These are phyloP conservation scores for Calonectria fujianensis DNA, from an alignment of 2,329 filamentous ascomycete genomes.

Conservation along the genomic window DNA sequence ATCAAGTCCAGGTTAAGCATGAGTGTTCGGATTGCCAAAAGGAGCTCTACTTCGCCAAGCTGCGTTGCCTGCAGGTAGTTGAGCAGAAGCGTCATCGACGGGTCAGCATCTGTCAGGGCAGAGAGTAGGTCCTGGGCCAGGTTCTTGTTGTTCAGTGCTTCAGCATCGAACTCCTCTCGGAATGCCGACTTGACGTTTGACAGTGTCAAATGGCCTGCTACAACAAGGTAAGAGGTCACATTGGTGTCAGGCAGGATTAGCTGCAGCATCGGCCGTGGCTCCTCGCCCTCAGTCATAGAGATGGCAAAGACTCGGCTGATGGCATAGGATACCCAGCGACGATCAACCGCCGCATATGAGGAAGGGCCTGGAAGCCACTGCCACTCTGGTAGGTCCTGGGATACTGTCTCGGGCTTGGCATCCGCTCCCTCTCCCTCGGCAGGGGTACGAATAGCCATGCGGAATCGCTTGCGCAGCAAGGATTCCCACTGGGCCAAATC, in stretches of 20 bases:
- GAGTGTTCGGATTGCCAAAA: constrained; percentile 78
- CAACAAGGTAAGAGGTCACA: constrained; percentile 75
- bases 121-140: constrained; percentile 77
- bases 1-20: constrained; percentile 81
- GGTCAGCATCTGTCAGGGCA: constrained; percentile 79
- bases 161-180: constrained; percentile 66
- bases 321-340: constrained; percentile 78
- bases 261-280: constrained; percentile 57
- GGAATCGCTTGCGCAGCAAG: constrained; percentile 70
- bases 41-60: constrained; percentile 79
- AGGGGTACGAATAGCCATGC: constrained; percentile 60
- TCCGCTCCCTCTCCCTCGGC: constrained; percentile 48
- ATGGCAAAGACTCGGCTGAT: constrained; percentile 78
- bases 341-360: constrained; percentile 74
- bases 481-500: constrained; percentile 71
- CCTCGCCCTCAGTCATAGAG: constrained; percentile 65
- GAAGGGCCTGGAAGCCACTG: constrained; percentile 66
- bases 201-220: constrained; percentile 76
- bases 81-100: constrained; percentile 79
- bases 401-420: constrained; percentile 41
- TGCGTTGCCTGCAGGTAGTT: constrained; percentile 79
- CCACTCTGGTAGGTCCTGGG: constrained; percentile 67
- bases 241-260: constrained; percentile 70
- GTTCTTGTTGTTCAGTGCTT: constrained; percentile 66
- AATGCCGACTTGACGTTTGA: constrained; percentile 77